A percentile compares a stretch with the other conserved stretches of the same genome.
phyloP scores from a whole-genome alignment of 371 early-diverging fungal genomes.

The Mucor velutinosus region DNA sequence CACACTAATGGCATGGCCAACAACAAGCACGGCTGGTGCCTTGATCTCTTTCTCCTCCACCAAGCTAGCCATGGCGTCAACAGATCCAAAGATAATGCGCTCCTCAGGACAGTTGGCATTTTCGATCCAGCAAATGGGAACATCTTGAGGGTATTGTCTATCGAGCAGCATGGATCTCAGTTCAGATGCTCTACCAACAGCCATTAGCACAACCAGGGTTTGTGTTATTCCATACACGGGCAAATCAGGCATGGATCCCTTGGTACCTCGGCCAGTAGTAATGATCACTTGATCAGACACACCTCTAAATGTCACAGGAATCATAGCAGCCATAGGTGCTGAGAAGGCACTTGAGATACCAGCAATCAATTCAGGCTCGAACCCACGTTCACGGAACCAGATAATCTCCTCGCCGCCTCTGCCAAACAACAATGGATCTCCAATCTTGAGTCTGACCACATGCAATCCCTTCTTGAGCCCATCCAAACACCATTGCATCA shows the following conservation, averaged over 20 bases:
- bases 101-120: constrained; percentile 69
- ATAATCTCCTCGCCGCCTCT: constrained; percentile 89
- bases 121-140: constrained; percentile 73
- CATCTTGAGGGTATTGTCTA: constrained; percentile 58
- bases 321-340: constrained; percentile 69
- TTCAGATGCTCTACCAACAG: constrained; percentile 70
- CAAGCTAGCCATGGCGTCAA: constrained; percentile 51
- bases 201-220: constrained; percentile 85
- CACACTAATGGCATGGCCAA: constrained; percentile 45
- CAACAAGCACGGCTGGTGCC: constrained; percentile 72
- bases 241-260: constrained; percentile 75
- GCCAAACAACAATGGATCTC: constrained; percentile 92
- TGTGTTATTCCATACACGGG: constrained; percentile 66
- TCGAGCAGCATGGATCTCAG: constrained; percentile 58
- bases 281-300: constrained; percentile 81
- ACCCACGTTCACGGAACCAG: constrained; percentile 71
- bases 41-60: constrained; percentile 58
- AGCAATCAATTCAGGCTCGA: constrained; percentile 72
- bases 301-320: constrained; percentile 83
- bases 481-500: constrained; percentile 68
- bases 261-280: constrained; percentile 74
- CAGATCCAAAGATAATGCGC: constrained; percentile 58
- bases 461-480: constrained; percentile 65
- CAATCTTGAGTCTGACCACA: constrained; percentile 89
- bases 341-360: constrained; percentile 82